Base-by-base conservation (phyloP, 2,329 filamentous ascomycete genomes). In the Fusarium proliferatum region DNA sequence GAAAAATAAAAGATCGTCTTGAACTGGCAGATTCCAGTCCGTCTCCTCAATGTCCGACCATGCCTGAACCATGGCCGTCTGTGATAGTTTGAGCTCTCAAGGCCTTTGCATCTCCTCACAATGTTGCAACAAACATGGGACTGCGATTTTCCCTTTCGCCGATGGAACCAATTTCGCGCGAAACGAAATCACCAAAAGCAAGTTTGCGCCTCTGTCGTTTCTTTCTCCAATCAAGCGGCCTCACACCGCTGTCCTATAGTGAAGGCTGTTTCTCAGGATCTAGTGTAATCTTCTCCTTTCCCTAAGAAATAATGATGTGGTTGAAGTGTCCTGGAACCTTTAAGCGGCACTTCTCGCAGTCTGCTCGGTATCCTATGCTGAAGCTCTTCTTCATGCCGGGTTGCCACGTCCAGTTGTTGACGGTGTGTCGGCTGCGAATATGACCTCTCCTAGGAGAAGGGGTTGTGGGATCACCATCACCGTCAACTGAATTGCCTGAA, bases 261-360 rank as follows among this genome's bases (percentile, higher is more conserved):
- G 52, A 64, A 43, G 69, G 38, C 26, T 63, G 65, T 38, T 68
- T 43, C 26, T 59, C 41, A n/a, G 75, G 75, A 53, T 81, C 78
- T 38, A 79, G 60, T 41, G 82, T 62, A 63, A 67, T 73, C 33
- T 69, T 77, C 58, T 70, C 61, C 28, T 79, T 77, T 33, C 77
- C 72, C 85, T 89, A 90, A 53, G 88, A 89, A 77, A 91, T 87
- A 72, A 94, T 90, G 67, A 95, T 94, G 81, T 95, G 93, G 78
- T 93, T 94, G 79, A 94, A 95, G 80, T 95, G 93, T 2, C 93
- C 93, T 0, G 93, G 93, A 12, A 94, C 91, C 79, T 91, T 93
- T 79, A 89, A 86, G 49, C 88, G 88, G 82, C 93, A 95, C 81
- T 94, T 94, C 69, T 94, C 92, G 79, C 93, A 95, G 81, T 94